A percentile compares a stretch with the other conserved stretches of the same genome.
phyloP scores from a whole-genome alignment of 2,329 filamentous ascomycete species.

The Mariannaea elegans region DNA sequence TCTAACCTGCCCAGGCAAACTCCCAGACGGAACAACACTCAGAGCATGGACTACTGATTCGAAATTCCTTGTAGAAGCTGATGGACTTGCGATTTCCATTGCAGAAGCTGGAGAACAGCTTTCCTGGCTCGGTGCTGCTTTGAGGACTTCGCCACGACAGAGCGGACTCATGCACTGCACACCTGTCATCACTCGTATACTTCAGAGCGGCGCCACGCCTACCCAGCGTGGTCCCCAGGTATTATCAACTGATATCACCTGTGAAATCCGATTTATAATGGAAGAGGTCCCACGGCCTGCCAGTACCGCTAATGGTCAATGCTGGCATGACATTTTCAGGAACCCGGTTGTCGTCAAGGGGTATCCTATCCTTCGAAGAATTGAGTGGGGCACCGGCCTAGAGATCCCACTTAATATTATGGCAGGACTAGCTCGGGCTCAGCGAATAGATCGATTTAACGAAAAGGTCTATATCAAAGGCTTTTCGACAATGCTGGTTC shows the following conservation, averaged over 20 bases:
- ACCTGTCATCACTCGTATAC: not conserved
- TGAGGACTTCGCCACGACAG: constrained; percentile 9
- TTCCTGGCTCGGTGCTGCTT: constrained; percentile 24
- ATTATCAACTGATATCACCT: not conserved
- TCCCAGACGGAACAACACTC: not conserved
- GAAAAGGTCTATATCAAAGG: constrained; percentile 18
- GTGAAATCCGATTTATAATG: not conserved
- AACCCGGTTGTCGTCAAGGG: constrained; percentile 22
- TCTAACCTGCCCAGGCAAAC: not conserved
- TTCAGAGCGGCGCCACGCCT: not conserved
- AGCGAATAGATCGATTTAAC: constrained; percentile 6
- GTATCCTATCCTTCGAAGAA: constrained; percentile 16
- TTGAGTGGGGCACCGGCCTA: constrained; percentile 3
- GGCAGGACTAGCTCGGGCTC: constrained; percentile 12
- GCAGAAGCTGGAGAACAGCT: constrained; percentile 23
- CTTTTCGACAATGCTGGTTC: constrained; percentile 23
- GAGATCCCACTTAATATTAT: constrained; percentile 23
- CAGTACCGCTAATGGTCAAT: not conserved
- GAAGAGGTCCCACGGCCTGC: not conserved
- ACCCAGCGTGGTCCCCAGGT: not conserved
- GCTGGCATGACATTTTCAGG: constrained; percentile 23
- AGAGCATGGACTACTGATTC: not conserved
- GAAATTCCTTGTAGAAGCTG: not conserved
- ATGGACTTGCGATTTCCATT: not conserved
- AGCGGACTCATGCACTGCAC: not conserved